Conservation (phyloP, 331 rosid genomes). For the Cucumis variabilis region DNA sequence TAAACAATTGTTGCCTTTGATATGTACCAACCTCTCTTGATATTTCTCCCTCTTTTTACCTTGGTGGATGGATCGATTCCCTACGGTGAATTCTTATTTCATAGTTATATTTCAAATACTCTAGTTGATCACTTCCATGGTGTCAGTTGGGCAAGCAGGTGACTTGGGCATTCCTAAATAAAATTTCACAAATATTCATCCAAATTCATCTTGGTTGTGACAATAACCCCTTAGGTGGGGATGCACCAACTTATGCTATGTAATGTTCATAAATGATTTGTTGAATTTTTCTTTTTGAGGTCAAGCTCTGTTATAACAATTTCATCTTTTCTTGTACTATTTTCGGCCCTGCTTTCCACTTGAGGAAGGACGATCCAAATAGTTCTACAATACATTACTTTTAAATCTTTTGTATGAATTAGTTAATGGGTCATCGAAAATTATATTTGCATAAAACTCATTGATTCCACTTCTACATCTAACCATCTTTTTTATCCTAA, state of each 20-base stretch:
- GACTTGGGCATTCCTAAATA: neutral
- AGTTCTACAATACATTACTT: neutral
- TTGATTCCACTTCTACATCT: neutral
- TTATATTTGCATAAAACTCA: neutral
- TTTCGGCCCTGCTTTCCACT: neutral
- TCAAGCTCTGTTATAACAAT: neutral
- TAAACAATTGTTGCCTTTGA: conserved; percentile 46
- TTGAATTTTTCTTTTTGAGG: neutral
- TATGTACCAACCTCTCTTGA: conserved; percentile 62
- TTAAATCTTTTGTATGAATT: neutral
- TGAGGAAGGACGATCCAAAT: neutral
- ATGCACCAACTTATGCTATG: neutral
- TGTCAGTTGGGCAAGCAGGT: neutral
- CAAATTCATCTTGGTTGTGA: neutral
- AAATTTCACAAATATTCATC: neutral
- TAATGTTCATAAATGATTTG: neutral
- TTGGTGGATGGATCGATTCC: too few species aligned
- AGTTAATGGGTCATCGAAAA: neutral
- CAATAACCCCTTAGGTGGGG: neutral
- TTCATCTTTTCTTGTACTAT: neutral
- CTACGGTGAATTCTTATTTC: too few species aligned
- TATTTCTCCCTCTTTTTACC: too few species aligned
- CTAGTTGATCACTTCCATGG: neutral
- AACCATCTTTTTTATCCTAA: too few species aligned
- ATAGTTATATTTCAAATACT: too few species aligned